Evolutionary conservation across 352 stramenopile species (phyloP).

Genomic region (Phytophthora kernoviae): DNA sequence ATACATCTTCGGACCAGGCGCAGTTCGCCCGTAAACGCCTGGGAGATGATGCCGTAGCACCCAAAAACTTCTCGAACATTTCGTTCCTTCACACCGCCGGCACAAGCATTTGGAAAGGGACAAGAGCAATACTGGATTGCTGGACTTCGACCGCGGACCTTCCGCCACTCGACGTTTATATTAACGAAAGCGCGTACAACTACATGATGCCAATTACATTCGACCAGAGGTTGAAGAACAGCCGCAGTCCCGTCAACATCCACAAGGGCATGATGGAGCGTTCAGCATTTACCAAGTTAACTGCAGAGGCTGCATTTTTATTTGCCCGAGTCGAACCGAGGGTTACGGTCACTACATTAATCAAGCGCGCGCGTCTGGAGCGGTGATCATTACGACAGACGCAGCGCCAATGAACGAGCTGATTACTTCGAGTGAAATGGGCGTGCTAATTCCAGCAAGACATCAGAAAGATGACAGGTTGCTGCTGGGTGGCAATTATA

Average conservation of each 20-base stretch:
- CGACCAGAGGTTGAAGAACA: slow-evolving; percentile 14
- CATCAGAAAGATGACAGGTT: slow-evolving; percentile 21
- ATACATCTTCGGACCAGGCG: slow-evolving; percentile 63
- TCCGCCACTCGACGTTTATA: slow-evolving; percentile 49
- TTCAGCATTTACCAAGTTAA: slow-evolving; percentile 41
- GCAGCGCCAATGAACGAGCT: slow-evolving; percentile 67
- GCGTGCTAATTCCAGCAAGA: slow-evolving; percentile 27
- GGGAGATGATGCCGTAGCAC: slow-evolving; percentile 18
- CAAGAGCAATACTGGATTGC: slow-evolving; percentile 46
- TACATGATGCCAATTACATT: slow-evolving; percentile 25
- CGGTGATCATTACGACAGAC: slow-evolving; percentile 50
- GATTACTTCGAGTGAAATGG: slow-evolving; percentile 37
- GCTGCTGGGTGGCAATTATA: slow-evolving; percentile 43
- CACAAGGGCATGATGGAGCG: slow-evolving; percentile 27
- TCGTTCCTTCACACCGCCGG: slow-evolving; percentile 42
- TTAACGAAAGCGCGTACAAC: slow-evolving; percentile 38
- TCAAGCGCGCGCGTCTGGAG: slow-evolving; percentile 50
- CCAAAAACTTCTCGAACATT: slow-evolving; percentile 42
- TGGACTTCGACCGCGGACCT: slow-evolving; percentile 46
- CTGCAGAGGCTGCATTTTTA: slow-evolving; percentile 49
- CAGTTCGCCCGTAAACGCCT: slow-evolving; percentile 31
- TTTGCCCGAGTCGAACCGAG: slow-evolving; percentile 64
- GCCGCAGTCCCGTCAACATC: slow-evolving; percentile 27
- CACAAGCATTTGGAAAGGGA: slow-evolving; percentile 57
- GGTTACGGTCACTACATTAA: slow-evolving; percentile 81